Conservation (phyloP, 2,329 filamentous ascomycete species). For the Colletotrichum coccodes region DNA sequence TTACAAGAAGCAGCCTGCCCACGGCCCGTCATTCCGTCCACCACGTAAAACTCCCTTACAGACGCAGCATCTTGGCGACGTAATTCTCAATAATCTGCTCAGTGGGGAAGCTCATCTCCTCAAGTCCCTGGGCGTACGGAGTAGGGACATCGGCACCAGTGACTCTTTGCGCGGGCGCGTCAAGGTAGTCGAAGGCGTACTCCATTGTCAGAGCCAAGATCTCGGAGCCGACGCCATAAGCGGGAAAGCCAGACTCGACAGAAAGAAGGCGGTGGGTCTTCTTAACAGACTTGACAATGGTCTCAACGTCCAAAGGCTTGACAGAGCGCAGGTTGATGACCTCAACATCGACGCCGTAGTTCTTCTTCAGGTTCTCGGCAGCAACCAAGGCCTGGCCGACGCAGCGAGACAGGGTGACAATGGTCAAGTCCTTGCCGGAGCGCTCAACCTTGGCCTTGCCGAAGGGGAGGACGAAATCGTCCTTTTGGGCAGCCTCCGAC, state of each 20-base stretch:
- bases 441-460: slow-evolving; percentile 99
- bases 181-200: slow-evolving; percentile 97
- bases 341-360: slow-evolving; percentile 95
- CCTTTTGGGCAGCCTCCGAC: slow-evolving; percentile 95
- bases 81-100: slow-evolving; percentile 89
- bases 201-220: slow-evolving; percentile 96
- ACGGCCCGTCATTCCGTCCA: background rate
- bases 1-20: slow-evolving; percentile 12
- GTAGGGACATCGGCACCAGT: slow-evolving; percentile 98
- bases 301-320: slow-evolving; percentile 95
- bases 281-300: slow-evolving; percentile 97
- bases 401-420: slow-evolving; percentile 93
- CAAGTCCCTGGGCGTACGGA: slow-evolving; percentile 90
- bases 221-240: slow-evolving; percentile 92
- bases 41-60: slow-evolving; percentile 61
- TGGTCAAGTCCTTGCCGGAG: slow-evolving; percentile 92
- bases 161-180: slow-evolving; percentile 91
- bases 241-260: slow-evolving; percentile 96
- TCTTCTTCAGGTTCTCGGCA: slow-evolving; percentile 92
- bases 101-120: slow-evolving; percentile 95
- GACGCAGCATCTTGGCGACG: slow-evolving; percentile 86
- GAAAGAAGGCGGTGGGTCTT: slow-evolving; percentile 94
- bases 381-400: slow-evolving; percentile 92
- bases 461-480: slow-evolving; percentile 96
- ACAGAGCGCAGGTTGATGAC: slow-evolving; percentile 98